These are phyloP conservation scores for Aspergillus baeticus DNA, from an alignment of 495 filamentous ascomycete genomes.

Conservation along the genomic window DNA sequence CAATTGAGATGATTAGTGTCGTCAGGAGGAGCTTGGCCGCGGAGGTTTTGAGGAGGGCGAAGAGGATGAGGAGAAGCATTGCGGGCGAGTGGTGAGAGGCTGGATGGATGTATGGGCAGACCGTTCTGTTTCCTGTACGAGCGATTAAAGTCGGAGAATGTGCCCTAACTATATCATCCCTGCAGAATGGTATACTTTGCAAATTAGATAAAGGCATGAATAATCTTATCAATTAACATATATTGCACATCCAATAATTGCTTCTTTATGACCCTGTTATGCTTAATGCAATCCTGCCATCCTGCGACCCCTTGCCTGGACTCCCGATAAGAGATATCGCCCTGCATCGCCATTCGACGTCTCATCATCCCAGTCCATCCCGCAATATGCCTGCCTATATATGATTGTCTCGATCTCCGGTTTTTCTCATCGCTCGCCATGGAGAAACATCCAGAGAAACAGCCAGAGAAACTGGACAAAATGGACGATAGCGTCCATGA, in stretches of 20 bases:
- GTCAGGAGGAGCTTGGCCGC: neutral
- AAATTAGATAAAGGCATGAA: neutral
- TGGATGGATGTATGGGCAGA: no score
- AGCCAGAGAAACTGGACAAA: neutral
- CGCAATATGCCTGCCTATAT: neutral
- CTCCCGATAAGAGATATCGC: conserved; percentile 19
- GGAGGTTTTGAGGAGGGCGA: conserved; percentile 8
- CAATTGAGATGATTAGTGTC: neutral
- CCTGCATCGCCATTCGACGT: conserved; percentile 15
- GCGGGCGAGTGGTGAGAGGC: neutral
- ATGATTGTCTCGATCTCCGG: neutral
- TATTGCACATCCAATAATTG: neutral
- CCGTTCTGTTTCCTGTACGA: no score
- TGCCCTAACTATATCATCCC: no score
- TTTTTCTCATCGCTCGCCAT: neutral
- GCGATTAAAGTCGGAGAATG: no score
- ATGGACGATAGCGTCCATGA: conserved; percentile 7
- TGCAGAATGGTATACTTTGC: no score
- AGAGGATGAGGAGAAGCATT: conserved; percentile 6
- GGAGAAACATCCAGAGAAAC: conserved; percentile 1
- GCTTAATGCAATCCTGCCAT: neutral
- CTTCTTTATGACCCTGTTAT: neutral
- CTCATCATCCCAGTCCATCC: neutral
- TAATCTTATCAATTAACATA: neutral
- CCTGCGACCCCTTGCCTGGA: neutral